Evolutionary conservation across 2,329 filamentous ascomycete species (phyloP).

Genomic region (Arthroderma sp.): DNA sequence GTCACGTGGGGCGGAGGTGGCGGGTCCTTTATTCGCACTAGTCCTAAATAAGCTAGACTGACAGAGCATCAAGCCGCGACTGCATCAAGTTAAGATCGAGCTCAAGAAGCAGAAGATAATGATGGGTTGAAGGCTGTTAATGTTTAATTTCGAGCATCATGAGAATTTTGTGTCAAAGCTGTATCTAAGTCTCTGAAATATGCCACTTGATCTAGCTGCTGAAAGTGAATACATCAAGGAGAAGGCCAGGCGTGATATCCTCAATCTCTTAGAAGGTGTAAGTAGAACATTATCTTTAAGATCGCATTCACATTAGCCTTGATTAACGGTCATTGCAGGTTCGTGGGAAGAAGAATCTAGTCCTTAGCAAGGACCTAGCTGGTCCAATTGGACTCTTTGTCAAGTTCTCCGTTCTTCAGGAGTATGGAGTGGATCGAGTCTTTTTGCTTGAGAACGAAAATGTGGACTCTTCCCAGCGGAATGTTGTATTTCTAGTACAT

Average conservation of each 20-base stretch:
- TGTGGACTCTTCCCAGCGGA: constrained; percentile 84
- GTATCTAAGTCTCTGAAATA: constrained; percentile 12
- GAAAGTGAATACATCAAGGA: constrained; percentile 36
- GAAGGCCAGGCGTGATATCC: constrained; percentile 68
- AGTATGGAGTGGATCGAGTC: constrained; percentile 95
- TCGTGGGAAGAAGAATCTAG: constrained; percentile 94
- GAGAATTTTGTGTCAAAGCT: too few relatives aligned
- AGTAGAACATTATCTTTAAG: constrained; percentile 32
- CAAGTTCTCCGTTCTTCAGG: constrained; percentile 88
- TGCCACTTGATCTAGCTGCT: constrained; percentile 31
- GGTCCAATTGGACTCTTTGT: constrained; percentile 82
- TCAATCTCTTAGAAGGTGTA: constrained; percentile 89
- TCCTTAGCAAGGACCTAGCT: constrained; percentile 80
- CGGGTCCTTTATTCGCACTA: neutral
- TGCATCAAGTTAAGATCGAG: too few relatives aligned
- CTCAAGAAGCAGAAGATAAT: too few relatives aligned
- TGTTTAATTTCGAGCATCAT: too few relatives aligned
- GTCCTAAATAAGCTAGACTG: neutral
- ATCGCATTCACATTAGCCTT: constrained; percentile 16
- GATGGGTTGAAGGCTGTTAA: too few relatives aligned
- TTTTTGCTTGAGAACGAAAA: constrained; percentile 96
- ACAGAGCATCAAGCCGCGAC: too few relatives aligned
- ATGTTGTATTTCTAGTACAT: constrained; percentile 84
- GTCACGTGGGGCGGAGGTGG: too few relatives aligned
- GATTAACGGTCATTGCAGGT: constrained; percentile 45